Evolutionary conservation across 1,284 basidiomycete genomes (phyloP).

Genomic region (Macrocystidia cucumis): DNA sequence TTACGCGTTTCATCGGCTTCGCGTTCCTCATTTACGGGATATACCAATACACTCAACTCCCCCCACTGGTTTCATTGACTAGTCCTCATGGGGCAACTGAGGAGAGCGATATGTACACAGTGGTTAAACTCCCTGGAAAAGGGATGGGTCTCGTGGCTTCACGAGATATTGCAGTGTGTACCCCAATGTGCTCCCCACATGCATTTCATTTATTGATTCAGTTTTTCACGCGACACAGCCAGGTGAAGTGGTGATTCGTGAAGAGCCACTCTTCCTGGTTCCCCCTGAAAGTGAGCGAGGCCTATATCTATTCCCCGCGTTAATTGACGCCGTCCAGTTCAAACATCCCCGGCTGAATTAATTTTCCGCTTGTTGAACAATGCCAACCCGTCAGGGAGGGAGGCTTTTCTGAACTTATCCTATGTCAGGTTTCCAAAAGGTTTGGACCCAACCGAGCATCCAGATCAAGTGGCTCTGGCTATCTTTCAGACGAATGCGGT

Average conservation of each 20-base stretch:
- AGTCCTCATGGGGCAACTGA: too few species aligned
- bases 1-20: conserved; percentile 1
- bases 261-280: conserved; percentile 45
- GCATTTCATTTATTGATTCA: background rate
- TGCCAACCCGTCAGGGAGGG: conserved; percentile 22
- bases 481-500: conserved; percentile 64
- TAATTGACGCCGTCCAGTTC: conserved; percentile 22
- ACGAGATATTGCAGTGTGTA: conserved; percentile 26
- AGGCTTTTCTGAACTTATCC: conserved; percentile 44
- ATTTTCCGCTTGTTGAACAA: conserved; percentile 27
- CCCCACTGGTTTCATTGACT: too few species aligned
- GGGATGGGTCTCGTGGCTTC: conserved; percentile 30
- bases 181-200: background rate
- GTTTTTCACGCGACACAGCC: conserved; percentile 26
- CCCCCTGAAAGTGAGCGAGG: conserved; percentile 34
- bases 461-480: conserved; percentile 40
- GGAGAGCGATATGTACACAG: conserved; percentile 13
- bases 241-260: conserved; percentile 48
- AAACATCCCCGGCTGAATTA: conserved; percentile 33
- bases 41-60: background rate
- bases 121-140: conserved; percentile 31
- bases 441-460: conserved; percentile 27
- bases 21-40: background rate
- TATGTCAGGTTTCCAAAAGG: conserved; percentile 40
- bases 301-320: too few species aligned